phyloP scores from a whole-genome alignment of 2,329 filamentous ascomycete genomes.

The Xylariomycetidae sp. region DNA sequence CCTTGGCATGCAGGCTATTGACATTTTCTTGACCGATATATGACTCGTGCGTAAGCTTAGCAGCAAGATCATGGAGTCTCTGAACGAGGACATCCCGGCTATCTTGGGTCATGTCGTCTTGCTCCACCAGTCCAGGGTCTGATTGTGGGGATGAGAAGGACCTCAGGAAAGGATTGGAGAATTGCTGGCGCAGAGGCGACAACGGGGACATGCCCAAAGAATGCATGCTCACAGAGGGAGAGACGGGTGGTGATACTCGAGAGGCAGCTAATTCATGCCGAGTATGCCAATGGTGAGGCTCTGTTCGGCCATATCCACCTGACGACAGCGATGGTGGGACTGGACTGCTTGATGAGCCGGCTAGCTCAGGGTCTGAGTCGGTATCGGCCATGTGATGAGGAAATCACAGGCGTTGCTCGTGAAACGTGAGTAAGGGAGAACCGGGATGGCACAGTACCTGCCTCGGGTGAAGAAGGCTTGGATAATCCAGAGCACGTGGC shows the following conservation, averaged over 20 bases:
- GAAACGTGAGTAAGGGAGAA: conserved; percentile 1
- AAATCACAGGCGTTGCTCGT: not conserved
- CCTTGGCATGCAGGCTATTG: conserved; percentile 33
- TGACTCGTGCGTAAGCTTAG: conserved; percentile 16
- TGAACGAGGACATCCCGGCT: conserved; percentile 43
- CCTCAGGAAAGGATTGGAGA: conserved; percentile 14
- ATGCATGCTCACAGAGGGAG: conserved; percentile 21
- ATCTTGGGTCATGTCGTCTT: conserved; percentile 27
- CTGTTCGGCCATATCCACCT: conserved; percentile 8
- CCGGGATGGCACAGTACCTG: no score
- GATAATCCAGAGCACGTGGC: no score
- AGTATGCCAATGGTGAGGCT: conserved; percentile 7
- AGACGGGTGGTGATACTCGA: conserved; percentile 17
- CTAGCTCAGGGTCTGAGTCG: conserved; percentile 17
- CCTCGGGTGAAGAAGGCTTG: no score
- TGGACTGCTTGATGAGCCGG: conserved; percentile 10
- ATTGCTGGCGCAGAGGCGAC: conserved; percentile 20
- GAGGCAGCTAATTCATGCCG: conserved; percentile 15
- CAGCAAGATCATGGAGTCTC: conserved; percentile 27
- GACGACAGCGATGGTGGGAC: conserved; percentile 18
- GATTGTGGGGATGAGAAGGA: conserved; percentile 17
- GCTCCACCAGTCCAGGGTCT: conserved; percentile 10
- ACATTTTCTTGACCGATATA: conserved; percentile 25
- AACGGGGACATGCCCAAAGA: conserved; percentile 24
- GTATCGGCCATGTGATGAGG: conserved; percentile 14